Percentiles rank a stretch among this genome's conserved stretches.
Evolutionary conservation across 164 flowering plant species (phyloP).

Genomic region (Buxus sempervirens): DNA sequence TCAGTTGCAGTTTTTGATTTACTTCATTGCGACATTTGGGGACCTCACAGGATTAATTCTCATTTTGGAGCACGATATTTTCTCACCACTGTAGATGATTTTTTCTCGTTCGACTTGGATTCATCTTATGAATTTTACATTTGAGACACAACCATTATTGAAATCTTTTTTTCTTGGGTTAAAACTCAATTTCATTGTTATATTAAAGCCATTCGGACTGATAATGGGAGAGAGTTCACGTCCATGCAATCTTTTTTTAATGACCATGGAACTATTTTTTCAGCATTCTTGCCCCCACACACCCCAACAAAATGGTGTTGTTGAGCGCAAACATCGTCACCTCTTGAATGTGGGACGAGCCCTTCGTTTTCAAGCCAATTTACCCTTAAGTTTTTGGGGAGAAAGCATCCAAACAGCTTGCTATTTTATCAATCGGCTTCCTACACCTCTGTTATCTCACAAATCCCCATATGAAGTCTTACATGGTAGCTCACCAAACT

Average conservation of each 20-base stretch:
- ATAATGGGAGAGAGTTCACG: background rate
- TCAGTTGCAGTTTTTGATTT: background rate
- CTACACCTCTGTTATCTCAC: background rate
- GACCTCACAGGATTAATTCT: background rate
- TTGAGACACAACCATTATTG: background rate
- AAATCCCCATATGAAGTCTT: conserved; percentile 9
- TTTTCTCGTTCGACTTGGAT: background rate
- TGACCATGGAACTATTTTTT: background rate
- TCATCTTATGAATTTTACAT: too few species aligned
- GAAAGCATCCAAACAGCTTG: background rate
- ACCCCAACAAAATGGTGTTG: conserved; percentile 6
- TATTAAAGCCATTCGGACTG: background rate
- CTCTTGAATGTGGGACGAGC: conserved; percentile 5
- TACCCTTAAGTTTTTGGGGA: background rate
- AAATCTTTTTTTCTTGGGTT: background rate
- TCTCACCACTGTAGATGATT: background rate
- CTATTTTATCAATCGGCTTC: conserved; percentile 1
- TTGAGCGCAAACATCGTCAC: conserved; percentile 9
- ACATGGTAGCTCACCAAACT: background rate
- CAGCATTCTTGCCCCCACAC: conserved; percentile 1
- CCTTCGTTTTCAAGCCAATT: conserved; percentile 5
- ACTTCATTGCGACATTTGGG: background rate
- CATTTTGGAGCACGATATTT: background rate
- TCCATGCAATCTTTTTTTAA: background rate
- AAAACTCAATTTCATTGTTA: background rate